phyloP scores from a whole-genome alignment of 768 basidiomycete genomes.

The Boletus bicolor region DNA sequence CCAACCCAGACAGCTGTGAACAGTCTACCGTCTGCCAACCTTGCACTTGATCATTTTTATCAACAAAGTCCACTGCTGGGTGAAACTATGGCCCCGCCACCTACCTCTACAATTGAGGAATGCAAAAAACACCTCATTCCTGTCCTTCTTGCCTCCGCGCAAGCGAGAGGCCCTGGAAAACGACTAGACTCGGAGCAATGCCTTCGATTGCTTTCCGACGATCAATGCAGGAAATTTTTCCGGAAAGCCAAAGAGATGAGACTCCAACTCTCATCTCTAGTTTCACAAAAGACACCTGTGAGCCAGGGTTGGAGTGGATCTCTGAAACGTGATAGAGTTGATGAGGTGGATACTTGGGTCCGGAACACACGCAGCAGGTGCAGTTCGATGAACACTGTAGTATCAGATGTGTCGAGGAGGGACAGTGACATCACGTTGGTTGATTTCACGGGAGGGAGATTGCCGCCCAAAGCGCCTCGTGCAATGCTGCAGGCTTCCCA shows the following conservation, averaged over 20 bases:
- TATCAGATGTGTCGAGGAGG: conserved; percentile 16
- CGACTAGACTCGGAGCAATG: conserved; percentile 19
- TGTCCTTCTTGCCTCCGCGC: conserved; percentile 19
- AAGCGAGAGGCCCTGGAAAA: conserved; percentile 14
- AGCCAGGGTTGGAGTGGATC: neutral
- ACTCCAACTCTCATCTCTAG: conserved; percentile 17
- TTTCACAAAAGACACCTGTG: conserved; percentile 1
- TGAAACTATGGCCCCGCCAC: conserved; percentile 6
- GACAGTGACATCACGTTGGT: conserved; percentile 28
- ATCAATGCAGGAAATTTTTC: conserved; percentile 21
- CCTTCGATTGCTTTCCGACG: conserved; percentile 27
- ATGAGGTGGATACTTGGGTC: conserved; percentile 12
- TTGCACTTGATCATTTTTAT: conserved; percentile 1
- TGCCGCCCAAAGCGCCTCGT: conserved; percentile 22
- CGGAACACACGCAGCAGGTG: conserved; percentile 18
- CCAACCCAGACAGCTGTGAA: conserved; percentile 11
- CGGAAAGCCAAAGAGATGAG: conserved; percentile 25
- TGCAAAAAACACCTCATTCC: conserved; percentile 28
- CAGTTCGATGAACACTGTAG: conserved; percentile 9
- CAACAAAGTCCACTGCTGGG: conserved; percentile 1
- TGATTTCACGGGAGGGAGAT: conserved; percentile 12
- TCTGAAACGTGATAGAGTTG: conserved; percentile 10
- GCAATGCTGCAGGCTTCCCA: conserved; percentile 17
- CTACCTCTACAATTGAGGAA: conserved; percentile 21
- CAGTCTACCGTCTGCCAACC: conserved; percentile 4